A percentile compares a stretch with the other conserved stretches of the same genome.
Evolutionary conservation across 2,329 filamentous ascomycete species (phyloP).

Genomic region (Claviceps sp.): DNA sequence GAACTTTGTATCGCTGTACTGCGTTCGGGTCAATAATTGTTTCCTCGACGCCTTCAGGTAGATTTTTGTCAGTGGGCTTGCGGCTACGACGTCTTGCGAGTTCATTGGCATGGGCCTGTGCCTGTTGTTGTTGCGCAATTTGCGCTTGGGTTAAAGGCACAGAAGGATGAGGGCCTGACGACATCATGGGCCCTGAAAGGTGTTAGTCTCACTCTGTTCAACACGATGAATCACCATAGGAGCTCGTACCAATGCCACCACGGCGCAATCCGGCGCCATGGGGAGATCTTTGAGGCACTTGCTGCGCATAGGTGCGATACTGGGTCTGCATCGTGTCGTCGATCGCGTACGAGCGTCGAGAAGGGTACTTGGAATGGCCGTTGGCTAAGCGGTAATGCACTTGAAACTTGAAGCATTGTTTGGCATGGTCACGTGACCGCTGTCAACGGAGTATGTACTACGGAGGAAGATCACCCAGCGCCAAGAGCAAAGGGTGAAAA

Average conservation of each 20-base stretch:
- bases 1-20: constrained; percentile 65
- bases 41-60: constrained; percentile 80
- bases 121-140: constrained; percentile 36
- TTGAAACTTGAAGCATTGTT: too few relatives aligned
- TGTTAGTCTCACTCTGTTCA: constrained; percentile 6
- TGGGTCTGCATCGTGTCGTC: constrained; percentile 35
- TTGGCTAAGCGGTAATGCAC: too few relatives aligned
- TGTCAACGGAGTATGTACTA: too few relatives aligned
- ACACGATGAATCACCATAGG: not conserved
- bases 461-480: too few relatives aligned
- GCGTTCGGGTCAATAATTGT: constrained; percentile 65
- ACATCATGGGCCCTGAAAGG: constrained; percentile 40
- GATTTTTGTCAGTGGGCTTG: constrained; percentile 88
- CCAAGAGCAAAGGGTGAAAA: too few relatives aligned
- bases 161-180: constrained; percentile 35
- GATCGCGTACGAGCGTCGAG: not conserved
- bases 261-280: constrained; percentile 35
- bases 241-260: constrained; percentile 36
- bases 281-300: constrained; percentile 34
- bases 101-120: constrained; percentile 43
- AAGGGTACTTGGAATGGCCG: not conserved
- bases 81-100: constrained; percentile 67
- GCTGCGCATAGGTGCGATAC: constrained; percentile 38
- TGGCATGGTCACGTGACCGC: too few relatives aligned
- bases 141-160: constrained; percentile 41